These are phyloP conservation scores for Corchorus capsularis DNA, from an alignment of 345 rosid genomes.

Conservation along the genomic window DNA sequence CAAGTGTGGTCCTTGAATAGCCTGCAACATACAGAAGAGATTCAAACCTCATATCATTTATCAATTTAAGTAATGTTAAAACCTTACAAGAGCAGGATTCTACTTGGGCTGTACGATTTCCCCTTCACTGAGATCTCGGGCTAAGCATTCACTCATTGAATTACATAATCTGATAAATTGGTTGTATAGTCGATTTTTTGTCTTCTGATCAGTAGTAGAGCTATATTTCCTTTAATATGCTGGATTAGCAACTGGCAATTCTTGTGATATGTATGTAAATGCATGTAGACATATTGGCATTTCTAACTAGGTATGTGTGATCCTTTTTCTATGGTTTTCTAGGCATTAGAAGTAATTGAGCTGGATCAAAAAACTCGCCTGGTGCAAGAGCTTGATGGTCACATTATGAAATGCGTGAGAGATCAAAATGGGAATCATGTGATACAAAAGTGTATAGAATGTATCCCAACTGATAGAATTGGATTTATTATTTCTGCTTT, in stretches of 20 bases:
- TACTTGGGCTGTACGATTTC: too few species aligned
- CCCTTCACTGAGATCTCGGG: too few species aligned
- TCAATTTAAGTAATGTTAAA: neutral
- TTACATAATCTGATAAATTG: too few species aligned
- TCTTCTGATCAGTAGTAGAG: too few species aligned
- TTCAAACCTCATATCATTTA: neutral
- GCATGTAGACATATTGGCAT: too few species aligned
- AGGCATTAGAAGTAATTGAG: conserved; percentile 98
- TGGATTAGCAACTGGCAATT: too few species aligned
- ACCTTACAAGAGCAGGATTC: neutral
- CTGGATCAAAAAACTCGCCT: conserved; percentile 78
- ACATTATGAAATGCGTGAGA: conserved; percentile 86
- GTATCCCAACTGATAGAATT: conserved; percentile 72
- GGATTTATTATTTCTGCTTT: conserved; percentile 85
- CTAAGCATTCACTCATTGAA: too few species aligned
- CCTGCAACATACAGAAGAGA: neutral
- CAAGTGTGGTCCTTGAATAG: neutral
- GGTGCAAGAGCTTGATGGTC: conserved; percentile 86
- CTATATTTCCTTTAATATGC: too few species aligned
- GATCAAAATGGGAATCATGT: conserved; percentile 99
- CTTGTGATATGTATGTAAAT: too few species aligned
- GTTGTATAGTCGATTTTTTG: too few species aligned
- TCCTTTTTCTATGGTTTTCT: conserved; percentile 20
- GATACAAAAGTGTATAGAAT: conserved; percentile 92
- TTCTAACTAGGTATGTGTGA: too few species aligned